phyloP scores from a whole-genome alignment of 768 basidiomycete species.

The Candolleomyces aberdarensis region DNA sequence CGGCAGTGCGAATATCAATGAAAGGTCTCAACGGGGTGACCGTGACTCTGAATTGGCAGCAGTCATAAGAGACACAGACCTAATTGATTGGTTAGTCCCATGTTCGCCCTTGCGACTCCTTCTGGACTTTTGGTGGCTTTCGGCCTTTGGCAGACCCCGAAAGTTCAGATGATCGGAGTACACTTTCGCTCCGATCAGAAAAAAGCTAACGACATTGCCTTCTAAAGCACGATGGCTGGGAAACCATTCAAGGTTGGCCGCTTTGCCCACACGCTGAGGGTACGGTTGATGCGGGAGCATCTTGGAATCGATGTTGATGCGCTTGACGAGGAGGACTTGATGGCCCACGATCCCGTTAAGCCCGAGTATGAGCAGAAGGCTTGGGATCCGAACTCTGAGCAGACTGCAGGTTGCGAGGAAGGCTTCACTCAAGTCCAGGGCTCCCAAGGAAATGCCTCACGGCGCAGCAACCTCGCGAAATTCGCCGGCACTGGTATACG shows the following conservation, averaged over 20 bases:
- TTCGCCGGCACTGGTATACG: slow-evolving; percentile 36
- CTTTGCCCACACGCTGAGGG: slow-evolving; percentile 90
- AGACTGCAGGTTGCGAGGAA: slow-evolving; percentile 43
- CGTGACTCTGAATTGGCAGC: slow-evolving; percentile 94
- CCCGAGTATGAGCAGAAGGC: slow-evolving; percentile 49
- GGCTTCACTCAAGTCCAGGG: slow-evolving; percentile 42
- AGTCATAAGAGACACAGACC: slow-evolving; percentile 93
- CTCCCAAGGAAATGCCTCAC: slow-evolving; percentile 31
- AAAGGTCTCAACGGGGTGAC: slow-evolving; percentile 92
- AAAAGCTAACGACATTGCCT: not conserved
- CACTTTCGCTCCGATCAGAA: not conserved
- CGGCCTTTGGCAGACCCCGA: too few species aligned
- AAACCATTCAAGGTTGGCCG: slow-evolving; percentile 93
- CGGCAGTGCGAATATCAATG: slow-evolving; percentile 97
- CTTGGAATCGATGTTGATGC: slow-evolving; percentile 93
- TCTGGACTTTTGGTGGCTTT: too few species aligned
- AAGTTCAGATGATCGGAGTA: too few species aligned
- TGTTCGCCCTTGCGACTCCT: not conserved
- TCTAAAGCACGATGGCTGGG: slow-evolving; percentile 83
- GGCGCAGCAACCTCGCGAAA: slow-evolving; percentile 27
- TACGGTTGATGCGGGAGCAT: slow-evolving; percentile 96
- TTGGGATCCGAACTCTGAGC: slow-evolving; percentile 77
- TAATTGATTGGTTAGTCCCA: slow-evolving; percentile 78
- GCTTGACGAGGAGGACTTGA: slow-evolving; percentile 72
- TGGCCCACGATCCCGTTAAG: slow-evolving; percentile 48